Conservation (phyloP, 78 protist species). For the Dictyostelium firmibasis region DNA sequence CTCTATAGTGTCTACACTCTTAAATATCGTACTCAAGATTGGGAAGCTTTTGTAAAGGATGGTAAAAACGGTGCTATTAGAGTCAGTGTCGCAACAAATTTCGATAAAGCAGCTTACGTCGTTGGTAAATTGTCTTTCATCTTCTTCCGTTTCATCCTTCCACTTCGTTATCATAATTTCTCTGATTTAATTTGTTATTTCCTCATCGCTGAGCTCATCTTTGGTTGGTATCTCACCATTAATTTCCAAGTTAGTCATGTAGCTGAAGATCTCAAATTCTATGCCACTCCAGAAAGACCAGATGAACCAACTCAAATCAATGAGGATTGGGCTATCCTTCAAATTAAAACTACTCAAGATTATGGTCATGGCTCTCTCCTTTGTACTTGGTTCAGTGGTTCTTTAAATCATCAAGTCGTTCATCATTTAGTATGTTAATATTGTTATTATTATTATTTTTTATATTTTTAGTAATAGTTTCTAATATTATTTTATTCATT, state of each 20-base stretch:
- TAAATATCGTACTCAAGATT: conserved; percentile 54
- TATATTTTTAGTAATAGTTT: not conserved
- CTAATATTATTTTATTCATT: not conserved
- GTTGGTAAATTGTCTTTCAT: conserved; percentile 25
- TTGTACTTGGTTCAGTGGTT: conserved; percentile 44
- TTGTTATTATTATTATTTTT: not conserved
- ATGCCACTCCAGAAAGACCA: conserved; percentile 41
- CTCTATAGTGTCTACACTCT: conserved; percentile 70
- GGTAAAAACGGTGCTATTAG: conserved; percentile 37
- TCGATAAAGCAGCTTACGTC: not conserved
- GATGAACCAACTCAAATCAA: conserved; percentile 52
- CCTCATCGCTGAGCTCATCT: conserved; percentile 12
- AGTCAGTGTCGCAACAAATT: conserved; percentile 12
- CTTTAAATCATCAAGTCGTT: conserved; percentile 64
- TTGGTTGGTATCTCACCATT: conserved; percentile 60
- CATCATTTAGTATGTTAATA: conserved; percentile 60
- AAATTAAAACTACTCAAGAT: conserved; percentile 66
- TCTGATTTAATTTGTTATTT: not conserved
- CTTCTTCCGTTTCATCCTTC: conserved; percentile 62
- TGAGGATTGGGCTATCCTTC: conserved; percentile 76
- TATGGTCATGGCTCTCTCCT: conserved; percentile 48
- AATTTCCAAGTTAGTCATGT: conserved; percentile 78
- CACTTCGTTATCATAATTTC: conserved; percentile 18
- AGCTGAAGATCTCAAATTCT: conserved; percentile 44
- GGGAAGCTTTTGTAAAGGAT: conserved; percentile 1